Evolutionary conservation across 2,329 filamentous ascomycete species (phyloP).

Genomic region (Tothia fuscella): DNA sequence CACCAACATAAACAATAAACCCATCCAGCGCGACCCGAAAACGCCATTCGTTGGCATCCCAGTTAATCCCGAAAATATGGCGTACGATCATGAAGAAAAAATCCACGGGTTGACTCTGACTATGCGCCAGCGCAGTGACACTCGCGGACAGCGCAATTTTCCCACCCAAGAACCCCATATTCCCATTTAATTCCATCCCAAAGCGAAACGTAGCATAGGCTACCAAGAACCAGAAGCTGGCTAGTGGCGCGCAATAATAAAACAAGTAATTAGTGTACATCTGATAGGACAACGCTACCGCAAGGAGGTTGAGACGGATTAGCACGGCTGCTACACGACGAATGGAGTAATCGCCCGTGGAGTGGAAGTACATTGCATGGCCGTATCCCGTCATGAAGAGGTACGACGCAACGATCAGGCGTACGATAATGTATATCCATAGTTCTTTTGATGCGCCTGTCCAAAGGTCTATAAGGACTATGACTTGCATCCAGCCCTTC

Average conservation of each 20-base stretch:
- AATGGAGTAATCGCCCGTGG: conserved; percentile 44
- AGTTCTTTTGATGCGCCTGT: conserved; percentile 34
- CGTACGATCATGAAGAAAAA: conserved; percentile 26
- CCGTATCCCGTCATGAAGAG: conserved; percentile 52
- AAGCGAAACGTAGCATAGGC: conserved; percentile 34
- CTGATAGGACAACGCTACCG: conserved; percentile 40
- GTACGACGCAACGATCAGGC: conserved; percentile 42
- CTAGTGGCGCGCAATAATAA: conserved; percentile 48
- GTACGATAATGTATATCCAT: conserved; percentile 19
- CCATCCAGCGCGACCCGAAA: conserved; percentile 42
- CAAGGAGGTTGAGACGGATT: conserved; percentile 46
- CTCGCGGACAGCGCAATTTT: conserved; percentile 6
- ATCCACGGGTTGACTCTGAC: conserved; percentile 17
- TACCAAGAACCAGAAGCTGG: conserved; percentile 51
- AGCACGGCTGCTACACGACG: conserved; percentile 41
- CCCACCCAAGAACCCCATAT: background rate
- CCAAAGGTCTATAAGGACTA: conserved; percentile 43
- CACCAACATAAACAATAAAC: conserved; percentile 45
- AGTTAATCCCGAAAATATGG: conserved; percentile 35
- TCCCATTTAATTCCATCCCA: background rate
- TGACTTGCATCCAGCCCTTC: conserved; percentile 48
- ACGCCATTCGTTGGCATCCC: conserved; percentile 38
- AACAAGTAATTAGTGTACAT: conserved; percentile 44
- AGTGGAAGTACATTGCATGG: conserved; percentile 47
- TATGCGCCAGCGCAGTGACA: background rate